These are phyloP conservation scores for Cenchrus purpureus DNA, from an alignment of 176 grass and related monocot species.

Conservation along the genomic window DNA sequence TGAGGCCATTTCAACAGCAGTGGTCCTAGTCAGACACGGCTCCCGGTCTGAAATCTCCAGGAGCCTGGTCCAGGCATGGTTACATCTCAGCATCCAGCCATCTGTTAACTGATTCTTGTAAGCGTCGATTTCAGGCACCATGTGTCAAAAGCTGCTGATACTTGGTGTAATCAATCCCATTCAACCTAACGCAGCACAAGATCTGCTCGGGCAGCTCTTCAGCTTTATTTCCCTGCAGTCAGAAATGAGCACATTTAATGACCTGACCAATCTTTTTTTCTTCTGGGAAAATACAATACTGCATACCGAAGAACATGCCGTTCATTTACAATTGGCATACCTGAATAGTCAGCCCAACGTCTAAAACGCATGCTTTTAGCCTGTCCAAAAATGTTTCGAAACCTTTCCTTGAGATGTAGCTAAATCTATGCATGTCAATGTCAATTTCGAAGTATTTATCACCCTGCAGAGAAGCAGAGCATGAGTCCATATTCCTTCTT, in stretches of 20 bases:
- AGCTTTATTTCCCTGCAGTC: slow-evolving; percentile 75
- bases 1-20: slow-evolving; percentile 19
- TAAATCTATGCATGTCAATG: slow-evolving; percentile 99
- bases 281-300: neutral
- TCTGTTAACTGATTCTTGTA: slow-evolving; percentile 46
- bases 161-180: slow-evolving; percentile 79
- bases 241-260: slow-evolving; percentile 19
- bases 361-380: slow-evolving; percentile 81
- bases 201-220: slow-evolving; percentile 94
- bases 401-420: slow-evolving; percentile 98
- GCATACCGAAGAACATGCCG: neutral
- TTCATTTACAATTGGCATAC: slow-evolving; percentile 35
- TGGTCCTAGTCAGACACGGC: neutral
- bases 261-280: neutral
- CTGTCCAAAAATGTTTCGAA: slow-evolving; percentile 92
- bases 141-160: slow-evolving; percentile 71
- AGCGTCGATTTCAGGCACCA: slow-evolving; percentile 40
- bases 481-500: neutral
- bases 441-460: slow-evolving; percentile 95
- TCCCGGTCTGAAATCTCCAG: slow-evolving; percentile 39
- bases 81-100: slow-evolving; percentile 43
- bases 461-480: slow-evolving; percentile 64
- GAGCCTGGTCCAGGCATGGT: slow-evolving; percentile 15
- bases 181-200: slow-evolving; percentile 92
- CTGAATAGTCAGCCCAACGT: slow-evolving; percentile 98